Evolutionary conservation across 148 eudicot species (phyloP), one percentile per base, ranked within the genome.

Genomic region (Arctostaphylos glauca): DNA sequence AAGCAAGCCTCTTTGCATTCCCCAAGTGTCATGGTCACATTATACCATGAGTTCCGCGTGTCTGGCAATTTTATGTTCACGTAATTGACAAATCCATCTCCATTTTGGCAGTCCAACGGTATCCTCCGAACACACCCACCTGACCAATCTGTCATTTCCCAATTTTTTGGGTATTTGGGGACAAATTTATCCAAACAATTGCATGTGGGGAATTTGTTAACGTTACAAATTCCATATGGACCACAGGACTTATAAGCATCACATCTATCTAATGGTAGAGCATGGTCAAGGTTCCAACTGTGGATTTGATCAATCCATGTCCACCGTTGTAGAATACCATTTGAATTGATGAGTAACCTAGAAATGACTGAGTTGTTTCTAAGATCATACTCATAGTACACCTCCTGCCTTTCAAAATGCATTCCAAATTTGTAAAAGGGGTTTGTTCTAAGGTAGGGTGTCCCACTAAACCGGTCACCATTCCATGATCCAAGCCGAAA

Each of bases 1-100:
- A 86, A 79, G 86, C 92, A 90, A 38, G 15, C 76, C 38, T 8
- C 46, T 66, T 66, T 38, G 50, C 92, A 90, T 58, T 86, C 89
- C 19, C 62, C 72, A 4, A 88, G 82, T 8, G 55, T 86, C 90
- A 88, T 86, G 54, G 53, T 88, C 41, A n/a, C 46, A 67, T 90
- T 84, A 84, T 86, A 83, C 88, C 81, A 73, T 41, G 87, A 83
- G 55, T 48, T 74, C 25, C 74, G 72, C 10, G 87, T 85, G 16
- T 88, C 88, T 2, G 90, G 89, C 46, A 85, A 50, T 66, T 88
- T 88, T 21, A 84, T 83, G 13, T 78, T 78, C 0, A 81, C 47
- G 76, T 82, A 81, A 78, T 76, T 84, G 19, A 83, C 0, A 53
- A 88, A 90, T 48, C 91, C 88, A 50, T 87, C 89, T 31, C 87